Conservation (phyloP, 2,329 filamentous ascomycete genomes). For the Ascochyta clinopodiicola region DNA sequence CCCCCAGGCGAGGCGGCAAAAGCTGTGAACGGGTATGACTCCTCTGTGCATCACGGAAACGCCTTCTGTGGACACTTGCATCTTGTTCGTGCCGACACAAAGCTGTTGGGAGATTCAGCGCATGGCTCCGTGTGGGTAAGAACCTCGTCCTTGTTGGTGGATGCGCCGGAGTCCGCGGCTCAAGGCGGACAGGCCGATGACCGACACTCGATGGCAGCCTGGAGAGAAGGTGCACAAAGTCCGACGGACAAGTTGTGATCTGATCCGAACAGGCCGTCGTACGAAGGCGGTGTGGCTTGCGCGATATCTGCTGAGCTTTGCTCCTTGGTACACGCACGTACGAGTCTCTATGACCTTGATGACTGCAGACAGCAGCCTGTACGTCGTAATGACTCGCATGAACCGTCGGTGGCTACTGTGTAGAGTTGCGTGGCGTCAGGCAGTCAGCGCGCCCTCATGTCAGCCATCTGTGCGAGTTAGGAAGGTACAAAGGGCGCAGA, state of each 20-base stretch:
- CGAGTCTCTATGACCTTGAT: background rate
- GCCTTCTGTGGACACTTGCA: background rate
- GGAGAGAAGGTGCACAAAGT: background rate
- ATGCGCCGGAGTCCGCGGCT: background rate
- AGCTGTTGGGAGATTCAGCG: background rate
- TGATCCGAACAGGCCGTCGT: background rate
- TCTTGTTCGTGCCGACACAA: background rate
- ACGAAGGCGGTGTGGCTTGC: background rate
- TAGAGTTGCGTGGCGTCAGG: background rate
- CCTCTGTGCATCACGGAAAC: background rate
- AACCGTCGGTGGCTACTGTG: background rate
- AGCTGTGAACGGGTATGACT: constrained; percentile 16
- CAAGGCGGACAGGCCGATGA: background rate
- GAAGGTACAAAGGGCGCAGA: constrained; percentile 3
- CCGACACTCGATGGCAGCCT: background rate
- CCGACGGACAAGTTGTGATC: background rate
- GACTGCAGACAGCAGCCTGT: constrained; percentile 1
- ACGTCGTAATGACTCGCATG: constrained; percentile 4
- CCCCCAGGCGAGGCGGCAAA: background rate
- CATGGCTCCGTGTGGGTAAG: background rate
- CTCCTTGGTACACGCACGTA: background rate
- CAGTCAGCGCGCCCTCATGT: constrained; percentile 4
- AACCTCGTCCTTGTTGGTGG: background rate
- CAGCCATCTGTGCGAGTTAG: background rate
- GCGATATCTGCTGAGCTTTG: background rate